phyloP scores from a whole-genome alignment of 345 rosid species.

The Camelina neglecta region DNA sequence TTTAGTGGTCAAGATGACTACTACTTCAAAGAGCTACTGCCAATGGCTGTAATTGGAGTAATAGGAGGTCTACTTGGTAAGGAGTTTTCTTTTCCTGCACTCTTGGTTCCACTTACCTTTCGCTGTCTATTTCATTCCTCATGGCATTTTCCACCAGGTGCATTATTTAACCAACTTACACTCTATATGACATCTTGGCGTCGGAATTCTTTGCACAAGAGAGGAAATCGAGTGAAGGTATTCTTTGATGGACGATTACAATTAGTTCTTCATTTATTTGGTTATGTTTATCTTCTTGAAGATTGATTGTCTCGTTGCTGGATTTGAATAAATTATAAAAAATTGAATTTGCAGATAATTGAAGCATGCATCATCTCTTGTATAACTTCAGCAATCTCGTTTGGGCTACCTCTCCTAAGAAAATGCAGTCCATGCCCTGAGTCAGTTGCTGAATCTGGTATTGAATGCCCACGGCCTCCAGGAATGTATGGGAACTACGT shows the following conservation, averaged over 20 bases:
- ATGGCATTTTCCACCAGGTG: constrained; percentile 56
- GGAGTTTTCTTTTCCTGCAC: constrained; percentile 17
- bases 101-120: constrained; percentile 28
- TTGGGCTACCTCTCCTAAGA: constrained; percentile 89
- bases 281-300: constrained; percentile 10
- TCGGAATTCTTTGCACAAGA: constrained; percentile 84
- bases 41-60: constrained; percentile 96
- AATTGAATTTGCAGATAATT: constrained; percentile 62
- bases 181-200: constrained; percentile 84
- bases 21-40: constrained; percentile 86
- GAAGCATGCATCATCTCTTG: constrained; percentile 96
- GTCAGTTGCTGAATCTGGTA: constrained; percentile 66
- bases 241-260: constrained; percentile 9
- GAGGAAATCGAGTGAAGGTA: constrained; percentile 86
- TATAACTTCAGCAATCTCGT: constrained; percentile 83
- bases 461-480: constrained; percentile 89
- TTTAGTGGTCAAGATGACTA: constrained; percentile 97
- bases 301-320: constrained; percentile 24
- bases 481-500: constrained; percentile 98
- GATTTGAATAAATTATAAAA: not conserved
- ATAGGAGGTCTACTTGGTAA: constrained; percentile 94
- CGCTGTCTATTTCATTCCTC: constrained; percentile 24
- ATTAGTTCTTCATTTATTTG: constrained; percentile 11
- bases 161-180: constrained; percentile 95
- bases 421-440: constrained; percentile 94